phyloP scores from a whole-genome alignment of 805 yeast genomes.

The Candida palmyrensis region DNA sequence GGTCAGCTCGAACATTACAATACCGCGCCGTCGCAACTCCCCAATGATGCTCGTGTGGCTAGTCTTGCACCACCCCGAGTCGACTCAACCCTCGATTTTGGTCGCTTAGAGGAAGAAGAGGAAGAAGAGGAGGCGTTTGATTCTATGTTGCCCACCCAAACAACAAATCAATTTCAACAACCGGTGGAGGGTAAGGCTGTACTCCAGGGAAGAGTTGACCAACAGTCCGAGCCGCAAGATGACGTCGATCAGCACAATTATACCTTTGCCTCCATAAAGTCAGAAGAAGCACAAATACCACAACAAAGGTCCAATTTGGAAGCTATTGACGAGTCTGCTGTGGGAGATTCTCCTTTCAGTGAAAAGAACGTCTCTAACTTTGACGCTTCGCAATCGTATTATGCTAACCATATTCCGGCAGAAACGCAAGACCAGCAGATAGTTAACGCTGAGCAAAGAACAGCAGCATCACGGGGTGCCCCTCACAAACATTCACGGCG shows the following conservation, averaged over 20 bases:
- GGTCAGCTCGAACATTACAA: slow-evolving; percentile 13
- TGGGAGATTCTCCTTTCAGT: too few species aligned
- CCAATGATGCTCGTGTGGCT: too few species aligned
- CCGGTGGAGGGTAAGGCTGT: background rate
- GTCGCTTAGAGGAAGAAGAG: too few species aligned
- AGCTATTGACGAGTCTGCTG: slow-evolving; percentile 3
- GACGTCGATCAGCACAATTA: slow-evolving; percentile 11
- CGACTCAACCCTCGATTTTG: too few species aligned
- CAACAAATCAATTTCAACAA: slow-evolving; percentile 10
- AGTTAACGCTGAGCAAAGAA: slow-evolving; percentile 14
- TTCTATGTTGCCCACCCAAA: too few species aligned
- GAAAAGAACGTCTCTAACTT: background rate
- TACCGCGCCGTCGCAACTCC: slow-evolving; percentile 26
- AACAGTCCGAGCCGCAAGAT: slow-evolving; percentile 6
- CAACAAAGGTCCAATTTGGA: slow-evolving; percentile 4
- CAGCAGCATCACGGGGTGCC: slow-evolving; percentile 7
- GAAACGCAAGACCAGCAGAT: slow-evolving; percentile 12
- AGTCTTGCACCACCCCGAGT: too few species aligned
- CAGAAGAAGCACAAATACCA: slow-evolving; percentile 11
- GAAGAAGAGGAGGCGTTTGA: slow-evolving; percentile 4
- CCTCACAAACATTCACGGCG: slow-evolving; percentile 21
- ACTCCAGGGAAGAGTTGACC: slow-evolving; percentile 8
- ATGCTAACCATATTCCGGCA: slow-evolving; percentile 18
- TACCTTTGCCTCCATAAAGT: slow-evolving; percentile 16
- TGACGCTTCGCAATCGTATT: background rate